Evolutionary conservation across 2,329 filamentous ascomycete species (phyloP), one percentile per base, ranked within the genome.

Genomic region (Colletotrichum neosansevieriae): DNA sequence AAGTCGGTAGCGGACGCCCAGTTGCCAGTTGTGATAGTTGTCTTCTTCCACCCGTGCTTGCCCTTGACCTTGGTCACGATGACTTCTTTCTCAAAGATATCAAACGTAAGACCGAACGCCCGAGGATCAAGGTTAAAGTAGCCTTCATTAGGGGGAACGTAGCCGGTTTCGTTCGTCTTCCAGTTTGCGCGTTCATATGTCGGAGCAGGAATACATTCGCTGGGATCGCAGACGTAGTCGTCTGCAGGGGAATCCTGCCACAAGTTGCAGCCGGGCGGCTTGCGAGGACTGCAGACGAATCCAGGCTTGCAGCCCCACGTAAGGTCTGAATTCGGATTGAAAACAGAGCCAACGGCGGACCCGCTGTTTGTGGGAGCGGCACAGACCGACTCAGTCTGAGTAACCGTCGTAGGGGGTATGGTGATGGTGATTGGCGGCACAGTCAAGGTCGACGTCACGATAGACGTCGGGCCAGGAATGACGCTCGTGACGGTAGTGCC

Each of bases 61-160:
- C 79, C 79, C 32, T 78, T 72, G 6, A 80, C 62, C 2, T 78
- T 74, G 62, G 78, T 78, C 5, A 80, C 72, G 11, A 82, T 73
- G 1, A 79, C 72, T 5, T 84, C 73, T 24, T 82, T 77, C 19
- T 83, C 81, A 69, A 91, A 92, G 17, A 92, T 89, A 47, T 85
- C 85, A 67, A 87, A 90, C 57, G 82, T 85, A 15, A 92, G 79
- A 4, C 89, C 90, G 66, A 92, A 93, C 0, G 82, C 82, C 1
- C 81, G 76, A 0, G 91, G 88, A 63, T 89, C 81, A n/a, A 92
- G 82, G 67, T 92, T 85, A 78, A 89, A 92, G 75, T 91, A 92
- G 3, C 84, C 87, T 0, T 81, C 75, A 0, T 80, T 82, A 1
- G 85, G 81, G 2, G 84, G 84, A 70, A 85, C 89, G 73, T 86